These are phyloP conservation scores for Pachysandra terminalis DNA, from an alignment of 164 flowering plant species.

Conservation along the genomic window DNA sequence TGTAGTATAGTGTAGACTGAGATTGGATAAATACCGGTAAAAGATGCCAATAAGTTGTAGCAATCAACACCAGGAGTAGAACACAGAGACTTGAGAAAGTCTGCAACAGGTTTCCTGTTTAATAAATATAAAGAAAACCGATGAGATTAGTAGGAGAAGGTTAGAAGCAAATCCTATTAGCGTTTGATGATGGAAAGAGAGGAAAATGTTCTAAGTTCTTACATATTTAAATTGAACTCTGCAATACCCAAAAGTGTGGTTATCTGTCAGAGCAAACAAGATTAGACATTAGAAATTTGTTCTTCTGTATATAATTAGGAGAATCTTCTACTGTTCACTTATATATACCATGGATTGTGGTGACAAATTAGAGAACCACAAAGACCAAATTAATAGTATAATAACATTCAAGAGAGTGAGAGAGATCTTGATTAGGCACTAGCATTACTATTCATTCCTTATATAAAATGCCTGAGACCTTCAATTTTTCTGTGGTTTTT, in stretches of 20 bases:
- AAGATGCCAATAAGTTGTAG: slow-evolving; percentile 40
- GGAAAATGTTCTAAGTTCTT: slow-evolving; percentile 4
- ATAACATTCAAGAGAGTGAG: too few species aligned
- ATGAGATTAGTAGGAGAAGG: neutral
- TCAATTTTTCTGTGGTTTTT: too few species aligned
- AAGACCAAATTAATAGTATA: too few species aligned
- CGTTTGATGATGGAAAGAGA: neutral
- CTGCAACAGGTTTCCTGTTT: slow-evolving; percentile 33
- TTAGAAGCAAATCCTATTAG: neutral
- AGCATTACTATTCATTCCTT: too few species aligned
- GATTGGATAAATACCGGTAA: slow-evolving; percentile 22
- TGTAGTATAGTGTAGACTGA: neutral
- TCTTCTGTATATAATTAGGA: too few species aligned
- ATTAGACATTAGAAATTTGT: neutral
- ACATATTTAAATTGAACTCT: slow-evolving; percentile 83
- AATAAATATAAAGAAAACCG: neutral
- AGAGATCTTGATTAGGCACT: too few species aligned
- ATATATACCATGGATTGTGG: too few species aligned
- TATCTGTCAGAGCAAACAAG: slow-evolving; percentile 26
- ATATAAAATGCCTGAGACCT: too few species aligned
- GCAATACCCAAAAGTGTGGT: slow-evolving; percentile 43
- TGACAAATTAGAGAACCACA: too few species aligned
- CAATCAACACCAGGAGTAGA: slow-evolving; percentile 52
- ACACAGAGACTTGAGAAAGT: slow-evolving; percentile 46
- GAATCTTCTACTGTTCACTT: too few species aligned